Conservation (phyloP, 2,329 filamentous ascomycete genomes). For the Calonectria fujianensis region DNA sequence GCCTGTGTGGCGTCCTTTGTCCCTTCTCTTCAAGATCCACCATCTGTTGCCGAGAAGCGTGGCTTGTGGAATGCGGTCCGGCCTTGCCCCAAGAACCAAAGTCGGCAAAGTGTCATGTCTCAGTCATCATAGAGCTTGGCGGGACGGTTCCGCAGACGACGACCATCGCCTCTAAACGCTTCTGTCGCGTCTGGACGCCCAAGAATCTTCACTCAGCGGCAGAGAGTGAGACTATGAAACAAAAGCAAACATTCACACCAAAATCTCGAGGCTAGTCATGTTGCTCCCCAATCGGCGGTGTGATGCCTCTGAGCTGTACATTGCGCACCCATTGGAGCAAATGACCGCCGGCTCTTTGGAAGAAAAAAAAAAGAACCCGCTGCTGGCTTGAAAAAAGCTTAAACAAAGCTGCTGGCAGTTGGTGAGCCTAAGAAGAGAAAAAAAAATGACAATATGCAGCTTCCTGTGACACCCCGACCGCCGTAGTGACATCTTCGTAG, state of each 20-base stretch:
- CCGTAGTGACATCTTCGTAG: constrained; percentile 5
- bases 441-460: not conserved
- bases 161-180: constrained; percentile 16
- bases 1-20: constrained; percentile 29
- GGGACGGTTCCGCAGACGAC: constrained; percentile 35
- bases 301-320: constrained; percentile 22
- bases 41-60: constrained; percentile 29
- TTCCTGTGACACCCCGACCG: not conserved
- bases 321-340: constrained; percentile 17
- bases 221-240: constrained; percentile 31
- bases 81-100: constrained; percentile 26
- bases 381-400: constrained; percentile 16
- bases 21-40: constrained; percentile 19
- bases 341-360: not conserved
- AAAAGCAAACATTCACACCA: constrained; percentile 25
- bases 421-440: not conserved
- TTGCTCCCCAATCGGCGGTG: constrained; percentile 30
- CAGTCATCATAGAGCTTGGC: constrained; percentile 25
- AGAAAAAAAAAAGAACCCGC: constrained; percentile 8
- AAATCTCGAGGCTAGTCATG: constrained; percentile 10
- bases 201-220: constrained; percentile 19
- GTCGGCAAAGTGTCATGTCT: constrained; percentile 33
- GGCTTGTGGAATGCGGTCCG: constrained; percentile 31
- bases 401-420: not conserved
- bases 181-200: constrained; percentile 6